A percentile compares a stretch with the other conserved stretches of the same genome.
Evolutionary conservation across 257 asterid genomes (phyloP).

Genomic region (Asclepias syriaca): DNA sequence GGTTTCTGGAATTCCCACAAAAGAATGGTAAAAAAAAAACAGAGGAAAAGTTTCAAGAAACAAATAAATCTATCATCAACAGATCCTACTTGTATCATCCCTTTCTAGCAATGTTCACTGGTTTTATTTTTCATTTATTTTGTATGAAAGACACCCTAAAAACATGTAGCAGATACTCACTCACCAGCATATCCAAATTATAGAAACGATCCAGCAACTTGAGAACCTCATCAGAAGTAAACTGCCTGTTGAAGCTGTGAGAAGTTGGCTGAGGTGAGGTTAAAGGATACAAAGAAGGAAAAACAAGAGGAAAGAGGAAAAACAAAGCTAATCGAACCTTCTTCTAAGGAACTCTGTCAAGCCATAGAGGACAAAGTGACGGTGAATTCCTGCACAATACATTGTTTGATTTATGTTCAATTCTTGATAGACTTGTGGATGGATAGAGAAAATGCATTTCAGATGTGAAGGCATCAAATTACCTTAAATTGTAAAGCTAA

Average conservation of each 20-base stretch:
- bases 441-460: neutral
- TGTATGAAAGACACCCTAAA: neutral
- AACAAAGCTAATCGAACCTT: slow-evolving; percentile 47
- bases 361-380: slow-evolving; percentile 49
- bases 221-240: slow-evolving; percentile 73
- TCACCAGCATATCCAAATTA: slow-evolving; percentile 95
- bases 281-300: neutral
- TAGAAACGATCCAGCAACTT: slow-evolving; percentile 85
- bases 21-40: neutral
- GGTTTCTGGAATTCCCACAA: slow-evolving; percentile 51
- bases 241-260: slow-evolving; percentile 73
- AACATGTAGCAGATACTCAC: slow-evolving; percentile 8
- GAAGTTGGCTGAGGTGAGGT: neutral
- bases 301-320: slow-evolving; percentile 1
- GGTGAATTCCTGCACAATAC: slow-evolving; percentile 66
- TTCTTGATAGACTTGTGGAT: neutral
- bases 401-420: neutral
- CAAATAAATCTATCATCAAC: neutral
- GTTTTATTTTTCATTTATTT: neutral
- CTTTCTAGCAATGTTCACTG: neutral
- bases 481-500: neutral
- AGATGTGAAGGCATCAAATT: neutral
- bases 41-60: neutral
- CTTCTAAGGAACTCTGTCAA: slow-evolving; percentile 35
- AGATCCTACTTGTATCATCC: neutral